Conservation (phyloP, 352 stramenopile species). For the Peronosclerospora sorghi region DNA sequence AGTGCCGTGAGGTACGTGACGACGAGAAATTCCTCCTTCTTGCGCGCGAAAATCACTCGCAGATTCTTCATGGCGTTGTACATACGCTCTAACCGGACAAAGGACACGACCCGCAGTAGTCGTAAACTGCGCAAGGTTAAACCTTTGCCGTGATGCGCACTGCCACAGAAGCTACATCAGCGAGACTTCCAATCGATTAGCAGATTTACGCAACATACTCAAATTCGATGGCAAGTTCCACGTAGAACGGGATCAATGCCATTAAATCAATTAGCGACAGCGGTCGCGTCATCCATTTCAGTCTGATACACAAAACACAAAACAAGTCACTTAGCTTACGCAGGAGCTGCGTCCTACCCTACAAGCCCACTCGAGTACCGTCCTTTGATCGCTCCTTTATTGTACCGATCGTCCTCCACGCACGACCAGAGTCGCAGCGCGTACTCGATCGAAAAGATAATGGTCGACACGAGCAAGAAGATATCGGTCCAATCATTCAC, state of each 20-base stretch:
- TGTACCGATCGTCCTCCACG: constrained; percentile 42
- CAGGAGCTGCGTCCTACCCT: neutral
- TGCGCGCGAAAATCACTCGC: constrained; percentile 35
- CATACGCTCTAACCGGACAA: constrained; percentile 44
- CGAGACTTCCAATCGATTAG: no score
- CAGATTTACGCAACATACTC: no score
- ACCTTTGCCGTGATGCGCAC: constrained; percentile 18
- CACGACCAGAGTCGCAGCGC: constrained; percentile 47
- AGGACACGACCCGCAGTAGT: constrained; percentile 46
- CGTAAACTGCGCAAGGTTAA: constrained; percentile 43
- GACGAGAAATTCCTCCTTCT: constrained; percentile 54
- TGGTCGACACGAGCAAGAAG: constrained; percentile 42
- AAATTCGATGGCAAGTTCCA: constrained; percentile 40
- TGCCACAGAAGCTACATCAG: neutral
- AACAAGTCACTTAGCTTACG: neutral
- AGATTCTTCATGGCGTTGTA: constrained; percentile 56
- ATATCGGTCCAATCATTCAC: constrained; percentile 28
- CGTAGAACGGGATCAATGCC: constrained; percentile 43
- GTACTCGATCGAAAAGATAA: constrained; percentile 57
- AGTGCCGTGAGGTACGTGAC: constrained; percentile 46
- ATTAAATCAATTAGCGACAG: constrained; percentile 48
- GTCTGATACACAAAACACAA: constrained; percentile 13
- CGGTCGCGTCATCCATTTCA: constrained; percentile 48
- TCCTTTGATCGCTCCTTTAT: constrained; percentile 20
- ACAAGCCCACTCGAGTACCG: constrained; percentile 11